Percentiles rank a stretch among this genome's conserved stretches.
These are phyloP conservation scores for Fusarium proliferatum DNA, from an alignment of 2,329 filamentous ascomycete genomes.

Conservation along the genomic window DNA sequence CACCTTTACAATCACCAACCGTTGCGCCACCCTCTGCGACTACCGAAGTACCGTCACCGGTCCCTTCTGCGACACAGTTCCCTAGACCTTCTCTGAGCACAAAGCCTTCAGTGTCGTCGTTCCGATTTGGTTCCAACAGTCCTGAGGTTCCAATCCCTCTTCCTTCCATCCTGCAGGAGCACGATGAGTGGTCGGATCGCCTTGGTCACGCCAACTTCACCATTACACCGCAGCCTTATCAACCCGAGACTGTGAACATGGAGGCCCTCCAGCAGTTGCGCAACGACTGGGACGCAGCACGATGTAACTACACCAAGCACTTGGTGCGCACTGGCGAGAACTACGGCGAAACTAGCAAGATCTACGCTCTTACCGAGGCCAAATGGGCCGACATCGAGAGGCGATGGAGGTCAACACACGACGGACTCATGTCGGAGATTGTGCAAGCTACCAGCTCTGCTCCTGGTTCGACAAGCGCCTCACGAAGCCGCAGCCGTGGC, in stretches of 20 bases:
- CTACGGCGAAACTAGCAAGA: conserved; percentile 89
- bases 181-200: conserved; percentile 85
- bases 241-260: conserved; percentile 70
- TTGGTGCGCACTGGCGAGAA: conserved; percentile 89
- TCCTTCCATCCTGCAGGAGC: conserved; percentile 73
- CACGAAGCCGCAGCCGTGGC: conserved; percentile 55
- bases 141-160: conserved; percentile 66
- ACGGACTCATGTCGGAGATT: conserved; percentile 68
- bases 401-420: conserved; percentile 77
- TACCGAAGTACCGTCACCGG: conserved; percentile 53
- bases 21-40: conserved; percentile 67
- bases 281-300: conserved; percentile 83
- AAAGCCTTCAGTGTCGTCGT: conserved; percentile 81
- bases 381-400: conserved; percentile 88
- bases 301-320: conserved; percentile 89
- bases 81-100: conserved; percentile 75
- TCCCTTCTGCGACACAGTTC: conserved; percentile 60
- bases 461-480: conserved; percentile 42
- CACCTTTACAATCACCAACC: conserved; percentile 87
- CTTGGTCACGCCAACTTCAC: conserved; percentile 95
- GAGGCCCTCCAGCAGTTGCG: conserved; percentile 71
- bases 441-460: conserved; percentile 50
- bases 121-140: conserved; percentile 72
- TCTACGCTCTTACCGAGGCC: conserved; percentile 83
- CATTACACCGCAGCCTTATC: conserved; percentile 84